A percentile compares a stretch with the other conserved stretches of the same genome.
Conservation (phyloP, 2,329 filamentous ascomycete species). For the Xylariaceae sp. region DNA sequence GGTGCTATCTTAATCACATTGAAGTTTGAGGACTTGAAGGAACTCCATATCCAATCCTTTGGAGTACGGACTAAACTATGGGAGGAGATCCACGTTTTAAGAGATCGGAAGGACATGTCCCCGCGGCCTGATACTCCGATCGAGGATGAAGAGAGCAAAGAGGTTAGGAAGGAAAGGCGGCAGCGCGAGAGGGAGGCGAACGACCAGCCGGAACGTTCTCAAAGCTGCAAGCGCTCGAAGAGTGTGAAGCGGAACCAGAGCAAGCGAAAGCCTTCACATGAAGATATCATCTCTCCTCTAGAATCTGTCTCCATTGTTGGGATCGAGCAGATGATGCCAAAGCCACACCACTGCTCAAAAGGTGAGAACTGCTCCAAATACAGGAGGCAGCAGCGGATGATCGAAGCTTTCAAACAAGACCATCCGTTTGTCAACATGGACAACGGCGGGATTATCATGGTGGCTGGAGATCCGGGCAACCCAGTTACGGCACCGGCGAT, state of each 20-base stretch:
- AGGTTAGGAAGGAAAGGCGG: conserved; percentile 46
- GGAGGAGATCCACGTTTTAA: conserved; percentile 72
- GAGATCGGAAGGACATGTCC: conserved; percentile 52
- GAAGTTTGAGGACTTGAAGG: conserved; percentile 83
- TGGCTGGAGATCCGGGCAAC: conserved; percentile 78
- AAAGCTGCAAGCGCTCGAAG: conserved; percentile 36
- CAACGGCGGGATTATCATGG: conserved; percentile 66
- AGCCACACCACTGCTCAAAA: conserved; percentile 79
- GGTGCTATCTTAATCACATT: conserved; percentile 85
- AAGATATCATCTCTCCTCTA: conserved; percentile 70
- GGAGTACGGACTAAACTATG: conserved; percentile 77
- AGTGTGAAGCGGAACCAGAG: conserved; percentile 29
- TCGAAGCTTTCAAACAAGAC: conserved; percentile 72
- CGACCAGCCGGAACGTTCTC: conserved; percentile 21
- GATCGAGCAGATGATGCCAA: conserved; percentile 85
- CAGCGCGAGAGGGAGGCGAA: conserved; percentile 34
- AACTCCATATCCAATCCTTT: conserved; percentile 78
- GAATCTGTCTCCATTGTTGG: conserved; percentile 90
- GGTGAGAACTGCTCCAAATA: conserved; percentile 83
- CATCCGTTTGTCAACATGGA: conserved; percentile 65
- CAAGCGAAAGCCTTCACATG: conserved; percentile 42
- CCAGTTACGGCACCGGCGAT: conserved; percentile 60
- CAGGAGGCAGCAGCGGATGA: conserved; percentile 74
- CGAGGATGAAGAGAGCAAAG: conserved; percentile 55
- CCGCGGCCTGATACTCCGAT: conserved; percentile 58